Evolutionary conservation across 2,329 filamentous ascomycete genomes (phyloP), one percentile per base, ranked within the genome.

Genomic region (Aspergillus sp.): DNA sequence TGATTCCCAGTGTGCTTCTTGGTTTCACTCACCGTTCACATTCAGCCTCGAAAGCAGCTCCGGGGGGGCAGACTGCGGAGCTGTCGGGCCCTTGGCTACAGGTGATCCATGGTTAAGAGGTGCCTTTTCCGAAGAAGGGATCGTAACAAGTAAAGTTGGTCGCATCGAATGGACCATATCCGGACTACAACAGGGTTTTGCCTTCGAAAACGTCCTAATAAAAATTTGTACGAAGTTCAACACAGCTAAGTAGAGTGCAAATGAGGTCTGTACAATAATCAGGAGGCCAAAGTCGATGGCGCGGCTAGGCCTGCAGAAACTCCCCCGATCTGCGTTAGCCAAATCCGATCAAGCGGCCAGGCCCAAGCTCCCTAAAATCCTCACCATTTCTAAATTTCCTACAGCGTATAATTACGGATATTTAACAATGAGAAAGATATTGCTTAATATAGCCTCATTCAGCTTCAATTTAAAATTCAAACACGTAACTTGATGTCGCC

Each of bases 71-170:
- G 46, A 40, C 24, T 51, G 52, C 40, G 62, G 63, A 55, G 63
- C 51, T 54, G 54, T 60, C 58, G 53, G 58, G 62, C 52, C 58
- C 45, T 52, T 55, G 27, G 51, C 49, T 40, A 53, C 48, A 49
- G 58, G 51, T 35, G 67, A 67, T 40, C 66, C 66, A 65, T 67
- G 66, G 68, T 61, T 65, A 51, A 64, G 50, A 41, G 62, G 62
- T 37, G 23, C 33, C 41, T 44, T 31, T 7, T 52, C 41, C 6
- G 47, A 39, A 2, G 54, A 23, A 8, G 51, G 31, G 11, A 33
- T 43, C 4, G 50, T 23, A 9, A 50, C 33, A 45, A 39, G 15
- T 17, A 50, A 19, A 15, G 40, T 46, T 48, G 56, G 52, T 40
- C 55, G 44, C 27, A 54, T 27, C n/a, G 52, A 54, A 37, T 37